Conservation (phyloP, 106 monocot genomes). For the Apostasia shenzhenica region DNA sequence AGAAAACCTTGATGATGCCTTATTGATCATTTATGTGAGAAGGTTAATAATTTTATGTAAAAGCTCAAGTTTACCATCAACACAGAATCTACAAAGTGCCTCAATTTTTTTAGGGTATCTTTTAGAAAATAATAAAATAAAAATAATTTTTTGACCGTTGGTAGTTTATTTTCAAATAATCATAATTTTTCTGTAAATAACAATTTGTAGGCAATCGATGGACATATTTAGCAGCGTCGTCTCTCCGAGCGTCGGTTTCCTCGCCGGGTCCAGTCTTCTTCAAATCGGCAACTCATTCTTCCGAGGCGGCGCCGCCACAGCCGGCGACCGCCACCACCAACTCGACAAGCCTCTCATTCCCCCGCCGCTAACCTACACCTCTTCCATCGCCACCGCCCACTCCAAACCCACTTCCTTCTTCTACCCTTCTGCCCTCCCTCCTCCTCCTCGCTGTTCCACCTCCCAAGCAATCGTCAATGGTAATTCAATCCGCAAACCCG, state of each 20-base stretch:
- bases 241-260: slow-evolving; percentile 13
- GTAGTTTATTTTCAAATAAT: neutral
- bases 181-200: neutral
- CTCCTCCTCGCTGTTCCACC: slow-evolving; percentile 19
- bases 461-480: slow-evolving; percentile 41
- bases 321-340: neutral
- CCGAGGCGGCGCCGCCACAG: neutral
- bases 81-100: neutral
- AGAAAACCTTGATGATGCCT: no score
- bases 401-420: slow-evolving; percentile 8
- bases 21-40: no score
- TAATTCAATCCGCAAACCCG: neutral
- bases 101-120: neutral
- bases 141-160: neutral
- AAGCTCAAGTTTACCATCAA: no score
- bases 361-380: neutral
- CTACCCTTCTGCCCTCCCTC: slow-evolving; percentile 18
- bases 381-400: neutral
- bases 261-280: slow-evolving; percentile 15
- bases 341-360: slow-evolving; percentile 13
- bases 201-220: slow-evolving; percentile 33
- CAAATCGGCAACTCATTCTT: slow-evolving; percentile 14
- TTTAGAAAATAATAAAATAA: neutral
- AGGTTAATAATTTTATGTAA: no score
- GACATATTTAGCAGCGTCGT: slow-evolving; percentile 32